Evolutionary conservation across 192 early-diverging fungal genomes (phyloP).

Genomic region (Funneliformis geosporum): DNA sequence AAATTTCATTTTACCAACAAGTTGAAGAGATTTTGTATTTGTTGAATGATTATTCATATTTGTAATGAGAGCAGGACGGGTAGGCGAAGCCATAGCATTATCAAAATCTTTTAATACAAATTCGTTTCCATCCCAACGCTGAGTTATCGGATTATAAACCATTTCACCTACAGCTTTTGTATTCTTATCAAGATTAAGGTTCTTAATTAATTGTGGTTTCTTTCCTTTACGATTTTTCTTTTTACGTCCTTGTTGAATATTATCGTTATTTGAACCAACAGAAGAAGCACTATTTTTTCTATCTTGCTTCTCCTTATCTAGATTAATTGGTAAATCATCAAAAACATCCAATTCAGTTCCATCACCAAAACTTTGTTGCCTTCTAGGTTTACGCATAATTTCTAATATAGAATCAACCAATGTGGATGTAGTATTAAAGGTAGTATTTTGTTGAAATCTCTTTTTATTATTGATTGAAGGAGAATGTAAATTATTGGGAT

Average conservation of each 20-base stretch:
- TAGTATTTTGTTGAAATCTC: neutral
- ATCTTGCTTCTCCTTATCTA: neutral
- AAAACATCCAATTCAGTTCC: slow-evolving; percentile 9
- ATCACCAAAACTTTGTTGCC: neutral
- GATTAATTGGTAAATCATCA: slow-evolving; percentile 2
- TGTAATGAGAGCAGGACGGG: slow-evolving; percentile 10
- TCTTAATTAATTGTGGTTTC: slow-evolving; percentile 21
- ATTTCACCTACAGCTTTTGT: slow-evolving; percentile 23
- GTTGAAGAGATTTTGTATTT: slow-evolving; percentile 5
- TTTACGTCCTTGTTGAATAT: neutral
- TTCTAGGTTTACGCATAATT: slow-evolving; percentile 13
- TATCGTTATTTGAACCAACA: neutral
- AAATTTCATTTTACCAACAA: slow-evolving; percentile 26
- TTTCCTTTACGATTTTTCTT: neutral
- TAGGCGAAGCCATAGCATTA: neutral
- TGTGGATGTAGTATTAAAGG: neutral
- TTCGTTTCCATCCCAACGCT: slow-evolving; percentile 30
- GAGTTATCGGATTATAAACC: slow-evolving; percentile 22
- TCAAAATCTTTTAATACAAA: slow-evolving; percentile 25
- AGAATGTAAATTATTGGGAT: too few relatives aligned
- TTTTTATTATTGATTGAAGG: neutral
- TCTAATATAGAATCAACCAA: neutral
- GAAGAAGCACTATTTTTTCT: slow-evolving; percentile 3
- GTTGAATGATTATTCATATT: neutral
- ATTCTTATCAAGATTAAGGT: neutral